Evolutionary conservation across 2,329 filamentous ascomycete genomes (phyloP).

Genomic region (Arthrobotrys musiformis): DNA sequence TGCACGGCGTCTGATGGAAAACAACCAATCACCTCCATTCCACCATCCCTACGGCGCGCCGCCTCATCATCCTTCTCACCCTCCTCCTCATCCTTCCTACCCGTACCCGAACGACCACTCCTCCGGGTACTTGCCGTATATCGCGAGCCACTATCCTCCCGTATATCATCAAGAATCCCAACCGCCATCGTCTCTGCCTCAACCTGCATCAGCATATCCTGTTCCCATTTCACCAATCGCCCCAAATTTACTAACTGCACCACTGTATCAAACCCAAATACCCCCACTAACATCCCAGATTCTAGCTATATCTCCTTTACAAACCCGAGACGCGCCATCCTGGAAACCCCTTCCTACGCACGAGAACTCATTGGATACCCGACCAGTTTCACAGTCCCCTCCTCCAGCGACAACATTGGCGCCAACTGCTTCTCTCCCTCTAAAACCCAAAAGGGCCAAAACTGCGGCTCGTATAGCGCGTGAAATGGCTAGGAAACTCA

Average conservation of each 20-base stretch:
- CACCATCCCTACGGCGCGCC: constrained; percentile 49
- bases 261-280: constrained; percentile 9
- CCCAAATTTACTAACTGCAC: not conserved
- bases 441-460: constrained; percentile 52
- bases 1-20: constrained; percentile 53
- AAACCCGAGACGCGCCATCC: constrained; percentile 1
- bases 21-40: constrained; percentile 54
- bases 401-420: not conserved
- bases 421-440: constrained; percentile 23
- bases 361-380: not conserved
- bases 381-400: not conserved
- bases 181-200: not conserved
- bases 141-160: not conserved
- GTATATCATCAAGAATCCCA: constrained; percentile 13
- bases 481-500: constrained; percentile 50
- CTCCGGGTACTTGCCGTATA: not conserved
- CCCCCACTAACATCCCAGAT: not conserved
- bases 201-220: constrained; percentile 10
- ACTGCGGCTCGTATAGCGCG: constrained; percentile 48
- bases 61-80: constrained; percentile 9
- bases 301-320: not conserved
- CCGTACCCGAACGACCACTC: constrained; percentile 1
- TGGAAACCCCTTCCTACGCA: constrained; percentile 11
- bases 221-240: constrained; percentile 16
- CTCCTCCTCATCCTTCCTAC: not conserved